Base-by-base conservation (phyloP, 73 alveolate species). In the Tetrahymena thermophila region DNA sequence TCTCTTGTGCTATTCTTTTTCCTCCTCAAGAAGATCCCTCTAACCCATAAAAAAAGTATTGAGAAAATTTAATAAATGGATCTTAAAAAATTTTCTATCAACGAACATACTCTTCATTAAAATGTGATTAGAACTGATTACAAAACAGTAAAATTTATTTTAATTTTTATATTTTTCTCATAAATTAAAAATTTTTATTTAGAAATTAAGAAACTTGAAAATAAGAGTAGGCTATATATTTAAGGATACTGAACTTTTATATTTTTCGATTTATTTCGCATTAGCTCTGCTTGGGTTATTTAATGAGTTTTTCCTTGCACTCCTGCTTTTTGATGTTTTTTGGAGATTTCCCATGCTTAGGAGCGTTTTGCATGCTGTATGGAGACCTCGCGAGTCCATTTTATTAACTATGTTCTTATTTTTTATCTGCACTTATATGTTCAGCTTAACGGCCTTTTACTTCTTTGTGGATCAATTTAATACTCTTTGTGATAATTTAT, bases 341-440 rank as follows among this genome's bases (percentile, higher is more conserved):
- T 94, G 96, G 19, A 96, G 98, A 56, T 97, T 96, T 43, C 97
- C 98, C 6, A 95, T 98, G 31, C 94, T 98, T 19, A 95, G 95
- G 85, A 98, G 97, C 94, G 99, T 98, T 0, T 85, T 98, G 15
- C 95, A 96, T 94, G 98, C 99, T 16, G 96, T 98, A 28, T 96
- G 96, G 50, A 93, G 96, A 58, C 99, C 99, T 43, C 94, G 98
- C 57, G 84, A 96, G 85, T 97, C 96, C 34, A 94, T 98, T 28
- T 40, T 97, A 15, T 94, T 97, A 35, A 97, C 99, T 25, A 93
- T 98, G 55, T 50, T 98, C 93, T 94, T 98, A 25, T 96, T 97
- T 93, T 57, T 98, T 35, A 94, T 98, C 11, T 40, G 97, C 38
- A 96, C 97, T 43, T 98, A 98, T 93, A 93, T 97, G 25, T 98